phyloP scores from a whole-genome alignment of 1,139 yeast species.

The Sugiyamaella novakii region DNA sequence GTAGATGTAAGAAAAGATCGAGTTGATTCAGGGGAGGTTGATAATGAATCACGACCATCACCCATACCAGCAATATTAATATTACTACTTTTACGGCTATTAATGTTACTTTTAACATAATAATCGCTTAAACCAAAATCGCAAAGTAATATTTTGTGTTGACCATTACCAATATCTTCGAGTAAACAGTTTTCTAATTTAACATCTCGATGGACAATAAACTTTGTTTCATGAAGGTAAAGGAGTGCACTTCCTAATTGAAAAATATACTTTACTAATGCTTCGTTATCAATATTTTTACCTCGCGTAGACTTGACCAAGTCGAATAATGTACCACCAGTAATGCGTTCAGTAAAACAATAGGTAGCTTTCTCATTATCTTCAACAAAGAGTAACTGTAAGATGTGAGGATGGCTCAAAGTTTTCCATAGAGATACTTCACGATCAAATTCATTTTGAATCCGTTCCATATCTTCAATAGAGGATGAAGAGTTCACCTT shows the following conservation, averaged over 20 bases:
- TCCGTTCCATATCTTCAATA: slow-evolving; percentile 38
- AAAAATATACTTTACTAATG: slow-evolving; percentile 44
- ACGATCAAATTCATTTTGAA: slow-evolving; percentile 58
- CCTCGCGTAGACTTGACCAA: slow-evolving; percentile 54
- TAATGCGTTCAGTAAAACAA: slow-evolving; percentile 70
- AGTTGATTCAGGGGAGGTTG: slow-evolving; percentile 11
- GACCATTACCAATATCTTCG: slow-evolving; percentile 43
- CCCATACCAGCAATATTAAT: slow-evolving; percentile 7
- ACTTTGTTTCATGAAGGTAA: slow-evolving; percentile 69
- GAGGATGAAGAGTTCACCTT: slow-evolving; percentile 30
- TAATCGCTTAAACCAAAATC: slow-evolving; percentile 83
- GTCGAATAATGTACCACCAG: slow-evolving; percentile 83
- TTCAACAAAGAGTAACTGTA: slow-evolving; percentile 61
- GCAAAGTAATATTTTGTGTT: slow-evolving; percentile 50
- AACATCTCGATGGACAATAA: slow-evolving; percentile 82
- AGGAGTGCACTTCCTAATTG: slow-evolving; percentile 65
- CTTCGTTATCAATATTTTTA: slow-evolving; percentile 20
- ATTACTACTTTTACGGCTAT: slow-evolving; percentile 7
- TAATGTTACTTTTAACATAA: slow-evolving; percentile 35
- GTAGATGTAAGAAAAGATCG: slow-evolving; percentile 11
- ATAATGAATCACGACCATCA: slow-evolving; percentile 2
- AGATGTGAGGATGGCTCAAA: slow-evolving; percentile 63
- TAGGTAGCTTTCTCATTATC: slow-evolving; percentile 68
- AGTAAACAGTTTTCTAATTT: slow-evolving; percentile 83
- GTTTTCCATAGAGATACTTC: slow-evolving; percentile 78